A percentile compares a stretch with the other conserved stretches of the same genome.
Evolutionary conservation across 768 basidiomycete genomes (phyloP).

Genomic region (Cystofilobasidium ferigula): DNA sequence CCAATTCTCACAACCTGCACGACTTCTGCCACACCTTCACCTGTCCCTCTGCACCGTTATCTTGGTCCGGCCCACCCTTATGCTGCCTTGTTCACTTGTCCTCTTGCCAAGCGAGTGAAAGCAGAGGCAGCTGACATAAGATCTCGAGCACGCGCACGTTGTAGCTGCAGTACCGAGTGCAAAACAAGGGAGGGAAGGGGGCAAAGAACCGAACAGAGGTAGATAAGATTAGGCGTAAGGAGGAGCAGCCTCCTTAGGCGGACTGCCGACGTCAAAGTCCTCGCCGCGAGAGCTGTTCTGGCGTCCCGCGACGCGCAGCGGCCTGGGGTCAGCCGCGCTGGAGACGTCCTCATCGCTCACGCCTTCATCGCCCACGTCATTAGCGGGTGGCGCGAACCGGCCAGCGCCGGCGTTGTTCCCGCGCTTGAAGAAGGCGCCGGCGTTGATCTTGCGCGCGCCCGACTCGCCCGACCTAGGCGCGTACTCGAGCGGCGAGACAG

Average conservation of each 20-base stretch:
- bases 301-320: not conserved
- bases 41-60: no score
- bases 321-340: not conserved
- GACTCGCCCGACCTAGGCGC: not conserved
- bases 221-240: not conserved
- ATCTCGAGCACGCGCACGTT: no score
- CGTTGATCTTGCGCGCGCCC: slow-evolving; percentile 22
- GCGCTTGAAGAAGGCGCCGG: slow-evolving; percentile 25
- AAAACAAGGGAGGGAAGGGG: no score
- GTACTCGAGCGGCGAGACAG: slow-evolving; percentile 8
- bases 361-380: not conserved
- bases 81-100: no score
- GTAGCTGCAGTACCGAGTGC: no score
- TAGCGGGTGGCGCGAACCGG: not conserved
- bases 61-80: no score
- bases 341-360: not conserved
- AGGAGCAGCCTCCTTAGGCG: not conserved
- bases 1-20: no score
- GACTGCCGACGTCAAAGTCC: not conserved
- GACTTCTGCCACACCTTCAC: no score
- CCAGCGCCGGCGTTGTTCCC: not conserved
- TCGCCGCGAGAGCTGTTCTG: not conserved
- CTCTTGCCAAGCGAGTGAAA: no score
- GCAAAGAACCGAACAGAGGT: no score
- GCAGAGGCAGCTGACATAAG: no score